Conservation (phyloP, 768 basidiomycete species). For the Pisolithus sp. region DNA sequence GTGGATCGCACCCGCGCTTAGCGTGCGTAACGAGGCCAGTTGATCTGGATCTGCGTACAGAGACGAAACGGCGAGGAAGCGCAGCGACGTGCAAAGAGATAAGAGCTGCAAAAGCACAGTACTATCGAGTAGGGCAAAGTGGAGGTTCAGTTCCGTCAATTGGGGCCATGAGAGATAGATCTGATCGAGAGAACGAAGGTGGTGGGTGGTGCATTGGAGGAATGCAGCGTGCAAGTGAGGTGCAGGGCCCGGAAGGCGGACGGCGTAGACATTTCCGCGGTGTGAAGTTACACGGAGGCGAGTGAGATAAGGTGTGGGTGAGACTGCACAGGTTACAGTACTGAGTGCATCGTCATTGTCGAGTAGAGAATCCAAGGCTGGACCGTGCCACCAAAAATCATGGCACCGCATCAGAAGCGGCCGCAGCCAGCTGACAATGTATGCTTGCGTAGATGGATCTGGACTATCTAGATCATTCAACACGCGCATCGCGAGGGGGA, state of each 20-base stretch:
- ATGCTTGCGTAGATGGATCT: constrained; percentile 1
- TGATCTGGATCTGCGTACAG: constrained; percentile 17
- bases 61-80: constrained; percentile 15
- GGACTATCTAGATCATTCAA: constrained; percentile 18
- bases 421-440: constrained; percentile 16
- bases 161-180: constrained; percentile 23
- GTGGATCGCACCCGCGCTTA: constrained; percentile 10
- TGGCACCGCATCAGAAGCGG: constrained; percentile 16
- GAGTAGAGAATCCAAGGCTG: constrained; percentile 18
- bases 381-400: constrained; percentile 30
- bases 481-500: constrained; percentile 20
- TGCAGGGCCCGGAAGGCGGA: neutral
- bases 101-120: constrained; percentile 19
- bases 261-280: neutral
- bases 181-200: constrained; percentile 18
- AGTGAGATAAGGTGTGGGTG: constrained; percentile 14
- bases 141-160: constrained; percentile 20
- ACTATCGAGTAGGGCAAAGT: constrained; percentile 22
- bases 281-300: constrained; percentile 1
- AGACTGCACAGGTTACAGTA: constrained; percentile 16
- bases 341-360: constrained; percentile 2
- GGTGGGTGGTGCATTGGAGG: constrained; percentile 16
- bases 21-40: constrained; percentile 3
- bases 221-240: constrained; percentile 13
- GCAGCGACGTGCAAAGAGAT: constrained; percentile 15